Conservation (phyloP, 2,329 filamentous ascomycete species). For the Exophiala mesophila region DNA sequence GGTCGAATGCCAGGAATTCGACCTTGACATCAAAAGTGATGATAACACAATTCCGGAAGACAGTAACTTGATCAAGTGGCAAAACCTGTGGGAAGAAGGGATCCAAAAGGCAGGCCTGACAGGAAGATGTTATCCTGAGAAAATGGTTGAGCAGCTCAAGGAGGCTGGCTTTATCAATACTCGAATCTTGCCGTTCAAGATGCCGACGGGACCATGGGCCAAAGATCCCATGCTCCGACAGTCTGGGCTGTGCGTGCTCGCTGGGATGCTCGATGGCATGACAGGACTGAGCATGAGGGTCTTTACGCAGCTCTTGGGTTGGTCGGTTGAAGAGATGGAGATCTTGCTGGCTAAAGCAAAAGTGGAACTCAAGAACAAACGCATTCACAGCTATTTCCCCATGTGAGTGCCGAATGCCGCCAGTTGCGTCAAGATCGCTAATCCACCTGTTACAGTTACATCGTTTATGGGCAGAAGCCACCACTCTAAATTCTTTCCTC, state of each 20-base stretch:
- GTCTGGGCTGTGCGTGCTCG: constrained; percentile 25
- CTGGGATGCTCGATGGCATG: constrained; percentile 13
- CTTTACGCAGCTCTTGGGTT: constrained; percentile 28
- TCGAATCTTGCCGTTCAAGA: constrained; percentile 12
- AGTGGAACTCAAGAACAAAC: constrained; percentile 15
- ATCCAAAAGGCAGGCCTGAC: constrained; percentile 7
- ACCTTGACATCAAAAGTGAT: constrained; percentile 6
- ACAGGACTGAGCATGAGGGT: constrained; percentile 11
- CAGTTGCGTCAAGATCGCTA: too few species aligned
- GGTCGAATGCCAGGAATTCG: constrained; percentile 15
- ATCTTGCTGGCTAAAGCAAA: constrained; percentile 21
- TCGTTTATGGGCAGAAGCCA: too few species aligned
- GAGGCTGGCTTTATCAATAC: constrained; percentile 16
- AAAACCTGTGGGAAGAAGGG: constrained; percentile 8
- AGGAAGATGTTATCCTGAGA: constrained; percentile 9
- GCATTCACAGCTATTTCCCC: constrained; percentile 21
- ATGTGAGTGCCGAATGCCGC: too few species aligned
- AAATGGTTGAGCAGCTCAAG: constrained; percentile 16
- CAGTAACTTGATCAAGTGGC: constrained; percentile 8
- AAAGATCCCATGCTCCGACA: constrained; percentile 29
- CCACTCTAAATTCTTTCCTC: too few species aligned
- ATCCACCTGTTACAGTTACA: too few species aligned
- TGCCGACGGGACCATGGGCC: constrained; percentile 31
- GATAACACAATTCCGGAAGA: constrained; percentile 9
- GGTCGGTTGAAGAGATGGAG: constrained; percentile 26